Evolutionary conservation across 768 basidiomycete genomes (phyloP), one percentile per base, ranked within the genome.

Genomic region (Mycena rosella): DNA sequence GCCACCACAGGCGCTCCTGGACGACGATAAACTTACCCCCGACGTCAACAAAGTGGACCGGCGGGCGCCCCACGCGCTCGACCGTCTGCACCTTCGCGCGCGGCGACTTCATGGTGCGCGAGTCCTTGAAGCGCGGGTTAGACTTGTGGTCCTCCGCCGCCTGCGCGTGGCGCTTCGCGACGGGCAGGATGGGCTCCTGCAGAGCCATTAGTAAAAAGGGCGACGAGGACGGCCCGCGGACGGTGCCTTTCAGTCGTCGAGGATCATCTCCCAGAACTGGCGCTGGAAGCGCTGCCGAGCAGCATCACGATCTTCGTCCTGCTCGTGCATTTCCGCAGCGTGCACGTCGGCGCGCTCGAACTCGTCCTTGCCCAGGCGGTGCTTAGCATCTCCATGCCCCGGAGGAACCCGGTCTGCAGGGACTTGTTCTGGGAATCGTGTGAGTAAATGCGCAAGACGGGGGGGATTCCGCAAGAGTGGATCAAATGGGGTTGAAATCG

Each of bases 311-410:
- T 84, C 80, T 69, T 88, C 88, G 14, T 76, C 81, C 74, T 89
- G 82, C 60, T 89, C 89, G 34, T 89, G 83, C 36, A 79, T 75
- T 73, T 95, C 93, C 0, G 91, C 91, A 70, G 86, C 84, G 11
- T 84, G 81, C 10, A 84, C 84, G 68, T 92, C 86, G 24, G 30
- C 11, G 34, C 36, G 40, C 24, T 63, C 52, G 44, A 34, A 48
- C 27, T 51, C 15, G 45, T 26, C 55, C 29, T 49, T 24, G 42
- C 88, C 91, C 30, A 98, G 83, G 6, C n/a, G n/a, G n/a, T n/a
- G n/a, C n/a, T n/a, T n/a, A 94, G 77, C 44, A 79, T 79, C 73
- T 98, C 95, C 96, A 98, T 98, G 20, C 91, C 94, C 48, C 77
- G 75, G 9, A 83, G 86, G 78, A 96, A 95, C 11, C 94, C 93